Percentiles rank a stretch among this genome's conserved stretches.
These are phyloP conservation scores for Phytopythium kandeliae DNA, from an alignment of 352 stramenopile species.

Conservation along the genomic window DNA sequence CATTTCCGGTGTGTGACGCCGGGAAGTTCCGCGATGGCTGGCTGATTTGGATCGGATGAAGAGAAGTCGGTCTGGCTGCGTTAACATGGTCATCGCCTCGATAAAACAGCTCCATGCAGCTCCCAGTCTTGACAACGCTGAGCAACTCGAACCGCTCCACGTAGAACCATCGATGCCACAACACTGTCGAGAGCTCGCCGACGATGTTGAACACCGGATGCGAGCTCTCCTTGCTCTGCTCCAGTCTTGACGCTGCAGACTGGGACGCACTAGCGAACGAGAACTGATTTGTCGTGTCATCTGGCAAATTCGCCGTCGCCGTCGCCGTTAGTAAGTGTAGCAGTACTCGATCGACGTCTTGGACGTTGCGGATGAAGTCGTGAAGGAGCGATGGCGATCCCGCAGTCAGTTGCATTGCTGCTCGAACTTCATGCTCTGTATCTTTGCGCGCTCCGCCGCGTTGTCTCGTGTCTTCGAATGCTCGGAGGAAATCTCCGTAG, in stretches of 20 bases:
- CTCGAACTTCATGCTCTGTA: conserved; percentile 4
- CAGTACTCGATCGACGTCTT: conserved; percentile 82
- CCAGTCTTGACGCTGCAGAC: conserved; percentile 13
- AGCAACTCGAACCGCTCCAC: conserved; percentile 86
- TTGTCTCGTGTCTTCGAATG: conserved; percentile 67
- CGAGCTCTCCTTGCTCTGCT: conserved; percentile 36
- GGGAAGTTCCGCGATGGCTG: conserved; percentile 8
- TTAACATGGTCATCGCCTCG: conserved; percentile 33
- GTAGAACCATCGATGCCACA: conserved; percentile 89
- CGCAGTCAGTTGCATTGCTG: neutral
- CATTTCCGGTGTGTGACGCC: neutral
- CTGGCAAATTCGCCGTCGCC: conserved; percentile 20
- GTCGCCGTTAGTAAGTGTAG: conserved; percentile 81
- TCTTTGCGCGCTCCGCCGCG: conserved; percentile 9
- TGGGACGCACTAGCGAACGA: conserved; percentile 60
- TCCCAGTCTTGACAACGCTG: conserved; percentile 62
- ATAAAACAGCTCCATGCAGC: conserved; percentile 62
- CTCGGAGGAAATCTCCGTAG: conserved; percentile 73
- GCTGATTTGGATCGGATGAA: neutral
- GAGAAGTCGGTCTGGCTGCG: neutral
- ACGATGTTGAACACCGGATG: conserved; percentile 90
- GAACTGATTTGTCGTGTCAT: conserved; percentile 38
- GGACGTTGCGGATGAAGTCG: conserved; percentile 79
- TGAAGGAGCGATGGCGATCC: conserved; percentile 53
- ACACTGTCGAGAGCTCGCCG: conserved; percentile 74